Evolutionary conservation across 1,284 basidiomycete genomes (phyloP), one percentile per base, ranked within the genome.

Genomic region (Leucoagaricus sp.): DNA sequence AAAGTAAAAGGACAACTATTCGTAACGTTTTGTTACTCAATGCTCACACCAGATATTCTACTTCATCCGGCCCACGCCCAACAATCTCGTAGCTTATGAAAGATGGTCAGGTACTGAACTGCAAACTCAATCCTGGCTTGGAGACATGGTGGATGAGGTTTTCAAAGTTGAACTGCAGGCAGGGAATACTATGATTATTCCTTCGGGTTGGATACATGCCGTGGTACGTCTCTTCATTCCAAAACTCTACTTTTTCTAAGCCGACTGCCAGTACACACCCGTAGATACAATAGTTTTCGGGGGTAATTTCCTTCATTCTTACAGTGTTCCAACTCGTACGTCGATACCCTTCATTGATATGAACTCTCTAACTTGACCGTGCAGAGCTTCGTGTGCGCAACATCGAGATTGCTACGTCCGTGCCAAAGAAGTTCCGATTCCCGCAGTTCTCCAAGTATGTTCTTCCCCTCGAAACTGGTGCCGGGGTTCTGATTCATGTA

Each of bases 101-200:
- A 81, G 82, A 55, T 94, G 92, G 93, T 96, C 93, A 13, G 93
- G 94, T 10, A 91, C 90, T 19, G 91, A 96, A 65, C 75, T 91
- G 45, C 96, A 98, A 72, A 89, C 87, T 58, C 83, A 84, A 60
- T 84, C 87, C 15, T 98, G 96, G 96, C 78, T 98, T 7, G 96
- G 96, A 5, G 93, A 97, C 63, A 77, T 91, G 78, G 89, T 87
- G 12, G 93, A 96, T 62, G 87, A 91, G 61, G 94, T 98, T 3
- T 84, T 86, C 65, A 94, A 91, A 67, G 89, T 96, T 8, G 87
- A 89, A 49, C 74, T 98, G 57, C 73, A 75, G 9, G 79, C 82
- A n/a, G 95, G 95, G 1, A 95, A 96, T 65, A 98, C 95, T 0
- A 96, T 97, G 93, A 91, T 97, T 57, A 96, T 98, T 53, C 95